Base-by-base conservation (phyloP, 768 basidiomycete genomes). In the Boletus rex-veris region DNA sequence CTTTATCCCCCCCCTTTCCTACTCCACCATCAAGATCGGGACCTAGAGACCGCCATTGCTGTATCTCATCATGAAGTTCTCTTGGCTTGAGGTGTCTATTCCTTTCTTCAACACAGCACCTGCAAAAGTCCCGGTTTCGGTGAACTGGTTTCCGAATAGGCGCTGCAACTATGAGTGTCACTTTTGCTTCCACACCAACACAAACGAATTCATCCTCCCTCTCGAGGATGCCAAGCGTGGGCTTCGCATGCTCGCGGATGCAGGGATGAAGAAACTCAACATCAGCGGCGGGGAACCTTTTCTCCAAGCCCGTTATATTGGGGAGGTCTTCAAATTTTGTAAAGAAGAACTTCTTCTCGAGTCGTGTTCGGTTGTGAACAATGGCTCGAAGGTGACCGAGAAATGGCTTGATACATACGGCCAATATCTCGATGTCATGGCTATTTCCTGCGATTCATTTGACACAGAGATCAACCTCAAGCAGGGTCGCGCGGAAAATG, bases 111-210 rank as follows among this genome's bases (percentile, higher is more conserved):
- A n/a, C 33, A 11, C 39, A 2, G 9, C 41, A 4, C 59, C 62
- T 16, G 41, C 54, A 5, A 41, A 36, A 37, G 52, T 55, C 2
- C 65, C 65, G 19, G 54, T 67, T 1, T 67, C 65, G 1, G 66
- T 66, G 4, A 67, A 67, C 47, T 67, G 66, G 65, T 67, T 67
- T 19, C 66, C 65, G 0, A 59, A 60, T 24, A 47, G 65, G 15
- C 52, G 58, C 1, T 67, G 65, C 38, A 76, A 77, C 43, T 76
- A 77, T 28, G 54, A 64, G 10, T 74, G 74, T 36, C 63, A 69
- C 5, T 75, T 77, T 50, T 76, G 75, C 57, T 76, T 77, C 43
- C 75, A 76, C 35, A 77, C 75, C 1, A 64, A 58, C 43, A 73
- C 66, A 10, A 73, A 69, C 19, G 47, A 67, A 3, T 61, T 60